Base-by-base conservation (phyloP, 345 rosid species). In the Luvunga scandens region DNA sequence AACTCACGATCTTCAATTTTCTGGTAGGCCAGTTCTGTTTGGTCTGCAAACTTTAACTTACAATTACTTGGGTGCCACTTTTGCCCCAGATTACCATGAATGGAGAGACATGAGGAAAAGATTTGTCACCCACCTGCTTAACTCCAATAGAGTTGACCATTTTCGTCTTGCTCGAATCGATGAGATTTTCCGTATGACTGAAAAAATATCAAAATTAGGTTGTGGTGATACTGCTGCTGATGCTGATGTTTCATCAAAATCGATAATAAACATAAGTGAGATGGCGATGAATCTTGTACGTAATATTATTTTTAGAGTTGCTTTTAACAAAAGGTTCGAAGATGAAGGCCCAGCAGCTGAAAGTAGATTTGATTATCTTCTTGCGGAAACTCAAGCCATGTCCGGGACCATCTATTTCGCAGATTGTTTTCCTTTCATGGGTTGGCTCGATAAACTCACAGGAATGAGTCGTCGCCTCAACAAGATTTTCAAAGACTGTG, bases 371-470 rank as follows among this genome's bases (percentile, higher is more conserved):
- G 69, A 83, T 4, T 66, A 55, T 50, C 21, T 86, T 71, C 62
- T 86, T 25, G 36, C 31, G 16, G 91, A 88, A 64, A 68, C 87
- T 0, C 77, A 80, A 31, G 79, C 75, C 53, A 63, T 86, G 60
- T 9, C 85, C 2, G 83, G 77, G 1, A 81, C 84, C 68, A 79
- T 86, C 53, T 89, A 76, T 61, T 73, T 85, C 27, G 75, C 86
- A 0, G 88, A 91, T 64, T 83, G 76, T 67, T 78, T 87, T 38
- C 92, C 92, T 7, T 55, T 28, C 34, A 25, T 80, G 22, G 89
- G 89, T 5, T 84, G 86, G 84, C 6, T 86, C 3, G 96, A 91
- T 75, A 80, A 59, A 74, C 38, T 90, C 24, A 79, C 81, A 0
- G 91, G 92, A 4, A n/a, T 83, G 42, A 28, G 53, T 16, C 19